These are phyloP conservation scores for Astragalus glycyphyllos DNA, from an alignment of 306 rosid species.

Conservation along the genomic window DNA sequence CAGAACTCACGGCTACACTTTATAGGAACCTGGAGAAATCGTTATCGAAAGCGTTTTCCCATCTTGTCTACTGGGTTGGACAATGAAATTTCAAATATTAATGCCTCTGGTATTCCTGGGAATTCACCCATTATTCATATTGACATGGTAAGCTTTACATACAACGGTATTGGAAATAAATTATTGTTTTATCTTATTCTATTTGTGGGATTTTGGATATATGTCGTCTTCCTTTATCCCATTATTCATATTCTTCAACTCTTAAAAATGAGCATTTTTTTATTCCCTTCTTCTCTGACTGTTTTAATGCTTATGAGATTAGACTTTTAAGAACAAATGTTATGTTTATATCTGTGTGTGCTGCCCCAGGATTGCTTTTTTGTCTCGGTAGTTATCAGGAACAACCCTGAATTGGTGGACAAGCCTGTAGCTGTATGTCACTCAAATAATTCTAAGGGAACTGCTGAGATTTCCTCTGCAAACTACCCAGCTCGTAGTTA, in stretches of 20 bases:
- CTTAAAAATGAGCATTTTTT: conserved; percentile 1
- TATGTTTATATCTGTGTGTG: conserved; percentile 36
- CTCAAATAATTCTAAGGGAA: conserved; percentile 87
- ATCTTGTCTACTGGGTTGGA: conserved; percentile 51
- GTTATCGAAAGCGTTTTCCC: conserved; percentile 80
- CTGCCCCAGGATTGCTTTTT: conserved; percentile 90
- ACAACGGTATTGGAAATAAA: conserved; percentile 32
- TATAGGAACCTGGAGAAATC: conserved; percentile 94
- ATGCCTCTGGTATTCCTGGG: conserved; percentile 42
- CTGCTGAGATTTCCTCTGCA: conserved; percentile 96
- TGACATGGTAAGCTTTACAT: conserved; percentile 72
- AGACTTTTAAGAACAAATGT: conserved; percentile 34
- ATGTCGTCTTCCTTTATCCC: conserved; percentile 31
- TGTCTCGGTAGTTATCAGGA: conserved; percentile 86
- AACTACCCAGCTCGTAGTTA: conserved; percentile 94
- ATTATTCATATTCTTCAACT: conserved; percentile 17
- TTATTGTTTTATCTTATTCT: conserved; percentile 36
- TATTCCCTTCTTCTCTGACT: not conserved
- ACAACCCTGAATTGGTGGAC: conserved; percentile 65
- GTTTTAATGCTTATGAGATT: conserved; percentile 42
- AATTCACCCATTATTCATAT: conserved; percentile 68
- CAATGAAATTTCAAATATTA: conserved; percentile 43
- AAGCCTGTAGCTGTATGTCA: conserved; percentile 94
- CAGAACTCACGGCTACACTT: conserved; percentile 94
- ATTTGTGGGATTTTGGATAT: not conserved